Evolutionary conservation across 2,329 filamentous ascomycete genomes (phyloP).

Genomic region (Elsinoe arachidis): DNA sequence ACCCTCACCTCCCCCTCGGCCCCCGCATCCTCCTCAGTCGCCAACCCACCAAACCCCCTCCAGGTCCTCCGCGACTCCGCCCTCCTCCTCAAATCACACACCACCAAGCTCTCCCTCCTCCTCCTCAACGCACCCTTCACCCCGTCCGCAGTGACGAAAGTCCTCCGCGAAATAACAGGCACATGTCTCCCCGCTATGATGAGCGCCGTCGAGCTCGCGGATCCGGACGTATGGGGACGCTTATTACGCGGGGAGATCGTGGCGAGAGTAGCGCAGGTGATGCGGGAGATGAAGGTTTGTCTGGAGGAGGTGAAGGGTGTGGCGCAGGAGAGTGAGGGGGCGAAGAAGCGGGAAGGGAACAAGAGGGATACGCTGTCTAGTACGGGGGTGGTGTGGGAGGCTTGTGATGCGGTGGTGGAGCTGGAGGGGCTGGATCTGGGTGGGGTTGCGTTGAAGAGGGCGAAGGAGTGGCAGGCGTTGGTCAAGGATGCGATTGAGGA

Average conservation of each 20-base stretch:
- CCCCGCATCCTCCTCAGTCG: constrained; percentile 15
- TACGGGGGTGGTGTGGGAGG: constrained; percentile 74
- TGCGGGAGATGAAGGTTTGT: constrained; percentile 56
- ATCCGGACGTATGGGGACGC: constrained; percentile 52
- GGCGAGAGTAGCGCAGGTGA: constrained; percentile 48
- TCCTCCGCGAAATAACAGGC: constrained; percentile 63
- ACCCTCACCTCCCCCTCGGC: constrained; percentile 21
- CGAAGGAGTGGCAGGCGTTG: constrained; percentile 63
- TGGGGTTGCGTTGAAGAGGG: constrained; percentile 61
- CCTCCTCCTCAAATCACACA: constrained; percentile 67
- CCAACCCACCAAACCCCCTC: constrained; percentile 46
- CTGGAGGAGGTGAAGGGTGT: constrained; percentile 52
- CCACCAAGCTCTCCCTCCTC: constrained; percentile 79
- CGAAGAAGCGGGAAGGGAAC: constrained; percentile 38
- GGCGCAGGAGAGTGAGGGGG: constrained; percentile 39
- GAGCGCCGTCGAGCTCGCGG: constrained; percentile 59
- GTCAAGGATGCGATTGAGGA: constrained; percentile 78
- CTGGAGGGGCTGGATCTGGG: constrained; percentile 60
- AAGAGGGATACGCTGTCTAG: constrained; percentile 46
- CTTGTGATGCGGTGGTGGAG: constrained; percentile 63
- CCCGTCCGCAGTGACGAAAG: constrained; percentile 60
- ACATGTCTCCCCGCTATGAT: constrained; percentile 68
- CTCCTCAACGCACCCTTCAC: constrained; percentile 83
- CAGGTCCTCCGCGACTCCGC: constrained; percentile 63
- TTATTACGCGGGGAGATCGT: constrained; percentile 57